Percentiles rank a stretch among this genome's conserved stretches.
These are phyloP conservation scores for Clonostachys byssicola DNA, from an alignment of 2,329 filamentous ascomycete species.

Conservation along the genomic window DNA sequence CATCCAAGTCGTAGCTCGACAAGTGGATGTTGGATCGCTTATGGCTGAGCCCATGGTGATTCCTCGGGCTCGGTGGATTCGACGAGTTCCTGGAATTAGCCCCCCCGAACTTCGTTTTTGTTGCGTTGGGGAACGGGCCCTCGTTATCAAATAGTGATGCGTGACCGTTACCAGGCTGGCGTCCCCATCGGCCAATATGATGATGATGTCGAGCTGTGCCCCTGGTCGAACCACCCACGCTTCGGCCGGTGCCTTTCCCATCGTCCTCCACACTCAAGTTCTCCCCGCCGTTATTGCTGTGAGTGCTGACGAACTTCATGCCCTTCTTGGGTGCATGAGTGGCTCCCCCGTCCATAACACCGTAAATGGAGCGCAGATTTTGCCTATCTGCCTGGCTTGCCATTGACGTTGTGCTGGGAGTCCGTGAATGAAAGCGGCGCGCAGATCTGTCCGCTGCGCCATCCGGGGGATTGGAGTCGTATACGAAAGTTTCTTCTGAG, in stretches of 20 bases:
- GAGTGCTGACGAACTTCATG: slow-evolving; percentile 92
- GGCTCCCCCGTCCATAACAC: slow-evolving; percentile 56
- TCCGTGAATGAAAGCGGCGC: slow-evolving; percentile 86
- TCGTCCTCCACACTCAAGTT: slow-evolving; percentile 55
- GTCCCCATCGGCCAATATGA: slow-evolving; percentile 67
- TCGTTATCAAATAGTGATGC: slow-evolving; percentile 73
- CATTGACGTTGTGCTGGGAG: slow-evolving; percentile 88
- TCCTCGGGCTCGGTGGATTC: slow-evolving; percentile 58
- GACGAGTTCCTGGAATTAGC: slow-evolving; percentile 55
- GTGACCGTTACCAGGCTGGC: slow-evolving; percentile 63
- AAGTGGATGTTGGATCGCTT: slow-evolving; percentile 55
- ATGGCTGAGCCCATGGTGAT: slow-evolving; percentile 15
- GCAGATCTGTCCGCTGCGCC: slow-evolving; percentile 45
- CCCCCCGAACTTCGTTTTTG: slow-evolving; percentile 58
- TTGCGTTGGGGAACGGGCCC: slow-evolving; percentile 69
- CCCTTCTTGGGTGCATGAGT: slow-evolving; percentile 64
- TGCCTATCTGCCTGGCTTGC: slow-evolving; percentile 61
- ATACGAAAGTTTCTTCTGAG: slow-evolving; percentile 97
- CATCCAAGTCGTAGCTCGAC: slow-evolving; percentile 75
- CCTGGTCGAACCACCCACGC: slow-evolving; percentile 56
- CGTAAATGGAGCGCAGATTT: slow-evolving; percentile 61
- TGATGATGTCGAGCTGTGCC: slow-evolving; percentile 75
- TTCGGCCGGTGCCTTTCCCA: slow-evolving; percentile 58
- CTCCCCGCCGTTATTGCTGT: slow-evolving; percentile 55
- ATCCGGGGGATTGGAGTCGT: slow-evolving; percentile 92